A percentile compares a stretch with the other conserved stretches of the same genome.
phyloP scores from a whole-genome alignment of 148 eudicot genomes.

The Talinum fruticosum region DNA sequence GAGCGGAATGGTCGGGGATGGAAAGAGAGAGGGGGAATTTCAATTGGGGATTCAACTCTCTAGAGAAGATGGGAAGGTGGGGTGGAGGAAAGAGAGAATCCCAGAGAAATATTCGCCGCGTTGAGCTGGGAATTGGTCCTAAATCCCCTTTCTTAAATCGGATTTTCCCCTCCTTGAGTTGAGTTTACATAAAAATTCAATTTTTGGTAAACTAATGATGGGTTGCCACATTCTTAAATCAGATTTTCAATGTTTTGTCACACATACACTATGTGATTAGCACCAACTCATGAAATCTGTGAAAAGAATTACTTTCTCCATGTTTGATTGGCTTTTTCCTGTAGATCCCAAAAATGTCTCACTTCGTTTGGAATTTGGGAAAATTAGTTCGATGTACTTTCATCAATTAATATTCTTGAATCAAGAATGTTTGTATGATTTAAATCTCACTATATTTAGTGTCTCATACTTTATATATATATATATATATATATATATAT shows the following conservation, averaged over 20 bases:
- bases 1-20: conserved; percentile 6
- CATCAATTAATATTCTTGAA: neutral
- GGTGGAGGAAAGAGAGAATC: conserved; percentile 10
- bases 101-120: conserved; percentile 23
- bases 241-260: neutral
- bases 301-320: neutral
- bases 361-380: neutral
- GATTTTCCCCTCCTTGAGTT: neutral
- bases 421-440: neutral
- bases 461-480: too few relatives aligned
- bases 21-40: neutral
- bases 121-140: conserved; percentile 18
- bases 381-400: neutral
- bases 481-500: too few relatives aligned
- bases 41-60: neutral
- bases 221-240: neutral
- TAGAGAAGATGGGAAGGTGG: neutral
- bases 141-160: neutral
- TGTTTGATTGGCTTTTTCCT: neutral
- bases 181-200: neutral
- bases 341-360: neutral
- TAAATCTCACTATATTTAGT: too few relatives aligned
- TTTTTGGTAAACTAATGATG: neutral
- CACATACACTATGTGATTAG: neutral
- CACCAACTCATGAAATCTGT: neutral